phyloP scores from a whole-genome alignment of 2,329 filamentous ascomycete species.

The Pyrenochaeta sp. region DNA sequence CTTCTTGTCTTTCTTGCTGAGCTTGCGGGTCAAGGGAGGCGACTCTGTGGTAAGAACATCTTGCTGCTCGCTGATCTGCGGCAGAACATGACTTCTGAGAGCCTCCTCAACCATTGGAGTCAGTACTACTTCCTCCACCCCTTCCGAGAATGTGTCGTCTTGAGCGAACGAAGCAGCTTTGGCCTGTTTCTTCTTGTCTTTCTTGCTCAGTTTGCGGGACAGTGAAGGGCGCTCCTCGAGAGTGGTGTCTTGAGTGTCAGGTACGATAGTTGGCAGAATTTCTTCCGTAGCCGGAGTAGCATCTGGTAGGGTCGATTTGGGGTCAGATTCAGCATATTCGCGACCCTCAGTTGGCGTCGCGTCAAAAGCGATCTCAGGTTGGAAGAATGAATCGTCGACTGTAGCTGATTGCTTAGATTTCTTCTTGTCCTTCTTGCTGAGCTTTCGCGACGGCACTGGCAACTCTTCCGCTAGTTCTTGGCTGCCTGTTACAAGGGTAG shows the following conservation, averaged over 20 bases:
- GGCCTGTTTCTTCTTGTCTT: slow-evolving; percentile 46
- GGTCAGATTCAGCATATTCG: not conserved
- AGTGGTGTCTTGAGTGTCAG: not conserved
- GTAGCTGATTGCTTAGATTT: slow-evolving; percentile 36
- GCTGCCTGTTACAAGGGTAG: not conserved
- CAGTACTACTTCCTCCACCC: not conserved
- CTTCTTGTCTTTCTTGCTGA: slow-evolving; percentile 55
- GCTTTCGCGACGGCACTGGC: slow-evolving; percentile 20
- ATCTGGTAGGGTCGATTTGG: not conserved
- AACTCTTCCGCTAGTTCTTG: slow-evolving; percentile 14
- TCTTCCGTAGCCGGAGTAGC: not conserved
- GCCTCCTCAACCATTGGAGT: not conserved
- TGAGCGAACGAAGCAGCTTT: slow-evolving; percentile 7
- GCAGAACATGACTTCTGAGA: not conserved
- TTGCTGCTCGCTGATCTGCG: not conserved
- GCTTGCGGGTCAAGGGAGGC: slow-evolving; percentile 28
- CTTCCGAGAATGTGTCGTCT: slow-evolving; percentile 5
- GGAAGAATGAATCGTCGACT: not conserved
- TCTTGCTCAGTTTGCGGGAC: slow-evolving; percentile 26
- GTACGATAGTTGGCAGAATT: not conserved
- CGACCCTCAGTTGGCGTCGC: not conserved
- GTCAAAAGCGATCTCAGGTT: not conserved
- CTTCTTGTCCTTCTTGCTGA: slow-evolving; percentile 49
- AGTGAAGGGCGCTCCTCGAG: slow-evolving; percentile 2
- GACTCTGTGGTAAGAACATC: slow-evolving; percentile 2